Percentiles rank a stretch among this genome's conserved stretches.
phyloP scores from a whole-genome alignment of 768 basidiomycete genomes.

The Termitomyces sp. region DNA sequence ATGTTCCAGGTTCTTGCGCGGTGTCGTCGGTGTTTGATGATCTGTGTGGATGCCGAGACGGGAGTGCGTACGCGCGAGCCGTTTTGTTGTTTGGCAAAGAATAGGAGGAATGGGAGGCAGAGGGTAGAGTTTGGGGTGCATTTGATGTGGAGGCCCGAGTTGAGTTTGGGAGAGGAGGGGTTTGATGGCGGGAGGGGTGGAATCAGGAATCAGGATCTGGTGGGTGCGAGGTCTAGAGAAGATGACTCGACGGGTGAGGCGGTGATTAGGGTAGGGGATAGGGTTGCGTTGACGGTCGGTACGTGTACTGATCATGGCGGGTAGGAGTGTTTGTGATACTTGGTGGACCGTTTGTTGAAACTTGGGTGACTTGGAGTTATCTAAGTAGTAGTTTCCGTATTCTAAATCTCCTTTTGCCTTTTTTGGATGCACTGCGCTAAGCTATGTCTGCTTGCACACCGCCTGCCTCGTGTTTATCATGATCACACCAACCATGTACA shows the following conservation, averaged over 20 bases:
- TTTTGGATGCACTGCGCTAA: too few relatives aligned
- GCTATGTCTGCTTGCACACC: too few relatives aligned
- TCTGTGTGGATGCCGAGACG: conserved; percentile 15
- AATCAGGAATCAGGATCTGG: neutral
- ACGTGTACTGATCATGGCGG: too few relatives aligned
- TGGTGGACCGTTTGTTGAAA: neutral
- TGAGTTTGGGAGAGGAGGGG: neutral
- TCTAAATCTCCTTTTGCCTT: neutral
- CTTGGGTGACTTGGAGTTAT: too few relatives aligned
- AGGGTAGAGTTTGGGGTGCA: conserved; percentile 19
- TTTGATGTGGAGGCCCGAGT: conserved; percentile 14
- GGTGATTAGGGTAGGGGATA: conserved; percentile 14
- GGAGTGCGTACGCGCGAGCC: conserved; percentile 15
- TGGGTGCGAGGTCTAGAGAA: neutral
- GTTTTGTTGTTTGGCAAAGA: conserved; percentile 15
- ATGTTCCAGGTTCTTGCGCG: conserved; percentile 15
- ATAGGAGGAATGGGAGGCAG: conserved; percentile 14
- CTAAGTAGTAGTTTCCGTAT: too few relatives aligned
- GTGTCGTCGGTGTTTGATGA: conserved; percentile 17
- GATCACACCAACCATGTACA: neutral
- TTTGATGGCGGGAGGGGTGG: neutral
- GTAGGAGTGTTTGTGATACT: neutral
- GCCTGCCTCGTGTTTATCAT: neutral
- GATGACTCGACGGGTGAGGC: neutral
- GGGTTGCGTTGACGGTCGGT: conserved; percentile 9